Conservation (phyloP, 805 yeast genomes). For the Kluyveromyces wickerhamii region DNA sequence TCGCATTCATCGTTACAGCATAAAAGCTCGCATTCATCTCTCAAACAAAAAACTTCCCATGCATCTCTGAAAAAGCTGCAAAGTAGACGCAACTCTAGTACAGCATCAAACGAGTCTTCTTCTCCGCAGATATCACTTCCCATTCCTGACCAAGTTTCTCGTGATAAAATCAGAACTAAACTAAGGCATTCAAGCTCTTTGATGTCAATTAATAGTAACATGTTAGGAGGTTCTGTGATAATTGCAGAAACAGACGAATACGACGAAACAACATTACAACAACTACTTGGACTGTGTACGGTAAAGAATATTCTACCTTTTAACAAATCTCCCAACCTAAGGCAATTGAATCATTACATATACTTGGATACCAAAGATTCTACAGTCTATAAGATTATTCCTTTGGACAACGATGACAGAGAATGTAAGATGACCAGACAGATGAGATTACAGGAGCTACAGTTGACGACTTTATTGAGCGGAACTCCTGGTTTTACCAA, state of each 20-base stretch:
- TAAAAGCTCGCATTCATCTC: conserved; percentile 14
- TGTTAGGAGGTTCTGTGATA: conserved; percentile 15
- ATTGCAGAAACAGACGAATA: conserved; percentile 15
- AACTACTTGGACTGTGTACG: conserved; percentile 21
- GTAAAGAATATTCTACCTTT: conserved; percentile 4
- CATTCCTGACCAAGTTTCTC: conserved; percentile 45
- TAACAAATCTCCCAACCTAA: neutral
- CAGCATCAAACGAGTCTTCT: conserved; percentile 11
- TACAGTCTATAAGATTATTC: conserved; percentile 8
- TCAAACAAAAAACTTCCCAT: conserved; percentile 17
- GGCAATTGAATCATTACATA: conserved; percentile 2
- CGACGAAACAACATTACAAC: conserved; percentile 20
- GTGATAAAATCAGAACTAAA: conserved; percentile 47
- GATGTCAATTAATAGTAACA: conserved; percentile 21
- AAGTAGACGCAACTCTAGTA: conserved; percentile 23
- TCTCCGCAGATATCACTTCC: conserved; percentile 45
- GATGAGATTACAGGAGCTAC: conserved; percentile 23
- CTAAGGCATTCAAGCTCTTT: conserved; percentile 35
- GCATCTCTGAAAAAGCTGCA: conserved; percentile 26
- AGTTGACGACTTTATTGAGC: conserved; percentile 16
- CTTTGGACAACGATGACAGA: conserved; percentile 9
- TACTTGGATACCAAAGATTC: conserved; percentile 1
- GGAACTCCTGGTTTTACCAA: conserved; percentile 27
- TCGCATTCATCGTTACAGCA: conserved; percentile 21
- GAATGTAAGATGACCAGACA: conserved; percentile 11